Base-by-base conservation (phyloP, 2,329 filamentous ascomycete species). In the Claviceps citrina region DNA sequence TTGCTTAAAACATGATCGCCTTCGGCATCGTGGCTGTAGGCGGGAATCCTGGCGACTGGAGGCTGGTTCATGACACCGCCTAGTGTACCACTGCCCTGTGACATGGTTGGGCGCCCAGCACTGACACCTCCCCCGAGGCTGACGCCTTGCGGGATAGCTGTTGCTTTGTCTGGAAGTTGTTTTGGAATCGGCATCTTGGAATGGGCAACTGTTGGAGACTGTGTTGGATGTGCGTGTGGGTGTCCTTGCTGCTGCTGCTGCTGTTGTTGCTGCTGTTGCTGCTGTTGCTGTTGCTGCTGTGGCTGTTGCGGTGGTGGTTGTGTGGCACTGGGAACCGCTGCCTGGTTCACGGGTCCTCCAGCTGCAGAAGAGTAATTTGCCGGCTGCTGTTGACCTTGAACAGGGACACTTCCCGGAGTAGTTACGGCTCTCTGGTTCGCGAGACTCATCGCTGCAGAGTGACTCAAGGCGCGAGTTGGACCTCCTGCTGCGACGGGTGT, bases 1-100 rank as follows among this genome's bases (percentile, higher is more conserved):
- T 95, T 95, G 64, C 82, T 93, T n/a, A 98, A 68, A 1, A 98
- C 82, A 32, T 87, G 80, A 52, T 95, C 86, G 20, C 85, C 86
- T 55, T 94, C 87, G 24, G 84, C 84, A 56, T 96, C 89, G 43
- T 95, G 78, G 42, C 84, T 83, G 58, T 84, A 93, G 0, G 78
- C 76, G 0, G 86, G 84, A 33, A 84, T 76, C 54, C 86, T 87
- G 41, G 78, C 67, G 44, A 96, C 73, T 2, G 84, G 84, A 0
- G 91, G 87, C 53, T 94, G 86, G 38, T 80, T 79, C 71, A 95
- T 83, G 37, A 91, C 79, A 39, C 86, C 86, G 39, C 81, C 81
- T 1, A 81, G 72, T 6, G 78, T 78, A 46, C 82, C 83, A 39
- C 76, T 78, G 18, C 86, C 86, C 37, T 81, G 81, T 15, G 77